These are phyloP conservation scores for Parathielavia hyrcaniae DNA, from an alignment of 495 filamentous ascomycete species.

Conservation along the genomic window DNA sequence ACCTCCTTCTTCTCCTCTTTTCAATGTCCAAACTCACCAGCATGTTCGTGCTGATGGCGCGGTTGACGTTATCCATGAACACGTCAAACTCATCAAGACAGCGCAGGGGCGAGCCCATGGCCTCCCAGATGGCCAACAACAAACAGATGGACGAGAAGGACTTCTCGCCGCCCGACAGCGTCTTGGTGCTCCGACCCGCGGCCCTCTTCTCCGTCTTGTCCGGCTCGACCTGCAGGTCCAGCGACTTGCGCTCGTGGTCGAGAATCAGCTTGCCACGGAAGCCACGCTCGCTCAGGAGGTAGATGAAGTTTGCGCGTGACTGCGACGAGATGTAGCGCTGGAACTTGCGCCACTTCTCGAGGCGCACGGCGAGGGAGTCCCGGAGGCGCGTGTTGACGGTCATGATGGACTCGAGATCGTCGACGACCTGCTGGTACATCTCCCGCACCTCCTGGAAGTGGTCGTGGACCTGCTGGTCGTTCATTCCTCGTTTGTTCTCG, in stretches of 20 bases:
- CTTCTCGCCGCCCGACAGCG: slow-evolving; percentile 91
- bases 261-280: slow-evolving; percentile 77
- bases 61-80: slow-evolving; percentile 97
- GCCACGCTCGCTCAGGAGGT: slow-evolving; percentile 77
- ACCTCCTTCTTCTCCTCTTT: not conserved
- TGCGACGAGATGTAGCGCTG: slow-evolving; percentile 73
- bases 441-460: slow-evolving; percentile 32
- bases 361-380: slow-evolving; percentile 59
- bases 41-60: slow-evolving; percentile 89
- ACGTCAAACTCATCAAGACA: slow-evolving; percentile 99
- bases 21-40: slow-evolving; percentile 61
- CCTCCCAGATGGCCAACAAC: slow-evolving; percentile 89
- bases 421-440: slow-evolving; percentile 36
- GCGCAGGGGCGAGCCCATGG: slow-evolving; percentile 90
- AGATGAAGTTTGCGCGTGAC: slow-evolving; percentile 78
- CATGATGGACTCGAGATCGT: slow-evolving; percentile 40
- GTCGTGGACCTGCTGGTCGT: slow-evolving; percentile 57
- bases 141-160: slow-evolving; percentile 96
- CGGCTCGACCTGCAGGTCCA: slow-evolving; percentile 77
- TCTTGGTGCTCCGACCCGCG: slow-evolving; percentile 74
- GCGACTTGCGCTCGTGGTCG: slow-evolving; percentile 62
- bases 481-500: slow-evolving; percentile 48
- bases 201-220: slow-evolving; percentile 64
- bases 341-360: slow-evolving; percentile 73
- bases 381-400: slow-evolving; percentile 54